phyloP scores from a whole-genome alignment of 108 stramenopile genomes.

The Nitzschia palea region DNA sequence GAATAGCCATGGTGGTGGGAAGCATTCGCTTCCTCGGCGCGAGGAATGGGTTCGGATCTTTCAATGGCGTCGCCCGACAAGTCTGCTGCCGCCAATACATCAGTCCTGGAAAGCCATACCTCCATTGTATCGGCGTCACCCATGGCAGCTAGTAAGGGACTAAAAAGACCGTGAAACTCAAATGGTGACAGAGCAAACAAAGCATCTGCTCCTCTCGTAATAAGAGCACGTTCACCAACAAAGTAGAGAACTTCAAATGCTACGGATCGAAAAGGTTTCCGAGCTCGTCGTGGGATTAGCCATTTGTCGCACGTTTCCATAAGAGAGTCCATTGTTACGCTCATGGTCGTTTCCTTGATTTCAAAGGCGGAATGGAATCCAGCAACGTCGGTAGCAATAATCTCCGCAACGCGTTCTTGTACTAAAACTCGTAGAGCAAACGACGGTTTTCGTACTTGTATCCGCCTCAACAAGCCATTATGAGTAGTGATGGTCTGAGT shows the following conservation, averaged over 20 bases:
- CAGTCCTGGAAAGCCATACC: conserved; percentile 71
- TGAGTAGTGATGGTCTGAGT: conserved; percentile 29
- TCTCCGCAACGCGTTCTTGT: conserved; percentile 78
- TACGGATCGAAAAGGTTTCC: conserved; percentile 82
- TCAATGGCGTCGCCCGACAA: conserved; percentile 20
- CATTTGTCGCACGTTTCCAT: conserved; percentile 75
- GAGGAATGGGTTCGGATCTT: neutral
- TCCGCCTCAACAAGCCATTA: conserved; percentile 19
- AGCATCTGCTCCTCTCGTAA: conserved; percentile 75
- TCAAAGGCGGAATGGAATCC: conserved; percentile 67
- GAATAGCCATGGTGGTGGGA: no score
- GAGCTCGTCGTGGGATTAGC: conserved; percentile 74
- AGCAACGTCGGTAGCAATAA: conserved; percentile 86
- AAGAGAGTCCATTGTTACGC: conserved; percentile 64
- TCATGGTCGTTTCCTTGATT: conserved; percentile 68
- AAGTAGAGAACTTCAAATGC: conserved; percentile 75
- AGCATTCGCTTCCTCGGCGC: neutral
- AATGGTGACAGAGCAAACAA: conserved; percentile 67
- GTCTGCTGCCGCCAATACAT: conserved; percentile 73
- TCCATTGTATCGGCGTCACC: conserved; percentile 83
- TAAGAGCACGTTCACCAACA: conserved; percentile 82
- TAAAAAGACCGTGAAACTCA: conserved; percentile 77
- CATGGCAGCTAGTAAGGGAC: conserved; percentile 79
- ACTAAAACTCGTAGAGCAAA: conserved; percentile 76
- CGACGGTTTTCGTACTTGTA: conserved; percentile 58